Conservation (phyloP, 257 asterid genomes). For the Perilla frutescens region DNA sequence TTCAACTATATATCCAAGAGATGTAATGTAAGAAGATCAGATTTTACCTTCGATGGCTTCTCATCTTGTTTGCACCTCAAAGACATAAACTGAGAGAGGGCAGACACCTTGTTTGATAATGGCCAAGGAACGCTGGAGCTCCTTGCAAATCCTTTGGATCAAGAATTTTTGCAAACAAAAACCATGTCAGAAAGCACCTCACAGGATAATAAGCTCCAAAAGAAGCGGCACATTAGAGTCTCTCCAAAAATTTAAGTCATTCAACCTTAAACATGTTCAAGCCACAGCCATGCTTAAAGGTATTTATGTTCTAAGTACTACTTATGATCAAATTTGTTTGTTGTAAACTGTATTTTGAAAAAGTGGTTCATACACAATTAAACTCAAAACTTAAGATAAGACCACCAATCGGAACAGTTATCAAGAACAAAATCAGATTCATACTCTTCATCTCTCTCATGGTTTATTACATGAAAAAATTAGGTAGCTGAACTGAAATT, state of each 20-base stretch:
- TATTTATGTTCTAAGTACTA: neutral
- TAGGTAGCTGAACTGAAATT: constrained; percentile 2
- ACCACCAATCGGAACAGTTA: constrained; percentile 3
- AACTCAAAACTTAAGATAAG: constrained; percentile 17
- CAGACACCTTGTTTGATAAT: constrained; percentile 51
- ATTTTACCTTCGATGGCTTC: constrained; percentile 42
- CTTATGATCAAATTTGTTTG: neutral
- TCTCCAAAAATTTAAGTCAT: neutral
- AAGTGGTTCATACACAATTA: neutral
- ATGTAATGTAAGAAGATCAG: constrained; percentile 42
- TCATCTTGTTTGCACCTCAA: constrained; percentile 56
- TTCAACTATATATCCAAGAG: constrained; percentile 42
- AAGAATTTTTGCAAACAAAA: constrained; percentile 2
- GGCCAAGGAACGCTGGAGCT: constrained; percentile 57
- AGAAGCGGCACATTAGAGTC: neutral
- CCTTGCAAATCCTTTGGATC: constrained; percentile 43
- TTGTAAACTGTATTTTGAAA: neutral
- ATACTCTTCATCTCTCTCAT: neutral
- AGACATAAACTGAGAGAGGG: constrained; percentile 55
- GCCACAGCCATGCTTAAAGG: neutral
- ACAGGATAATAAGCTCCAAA: constrained; percentile 19
- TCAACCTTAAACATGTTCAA: neutral
- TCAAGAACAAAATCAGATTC: neutral
- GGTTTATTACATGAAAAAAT: neutral
- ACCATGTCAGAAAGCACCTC: constrained; percentile 24